Conservation (phyloP, 495 filamentous ascomycete genomes). For the Chlorociboria aeruginascens region DNA sequence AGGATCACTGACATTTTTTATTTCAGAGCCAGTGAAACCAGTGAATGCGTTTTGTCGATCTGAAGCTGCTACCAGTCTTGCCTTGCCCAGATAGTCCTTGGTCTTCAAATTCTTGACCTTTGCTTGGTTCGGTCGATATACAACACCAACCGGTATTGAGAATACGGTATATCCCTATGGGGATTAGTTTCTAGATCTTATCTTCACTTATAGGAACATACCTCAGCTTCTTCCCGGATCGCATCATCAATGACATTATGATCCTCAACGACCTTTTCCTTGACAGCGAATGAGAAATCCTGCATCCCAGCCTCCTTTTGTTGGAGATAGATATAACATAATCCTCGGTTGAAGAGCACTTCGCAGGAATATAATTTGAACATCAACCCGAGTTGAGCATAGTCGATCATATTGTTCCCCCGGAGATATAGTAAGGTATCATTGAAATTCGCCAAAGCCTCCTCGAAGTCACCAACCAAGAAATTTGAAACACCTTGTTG, state of each 20-base stretch:
- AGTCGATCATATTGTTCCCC: constrained; percentile 95
- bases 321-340: constrained; percentile 95
- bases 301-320: constrained; percentile 82
- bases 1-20: constrained; percentile 42
- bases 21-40: constrained; percentile 62
- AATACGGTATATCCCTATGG: constrained; percentile 92
- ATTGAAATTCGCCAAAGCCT: constrained; percentile 97
- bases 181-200: constrained; percentile 4
- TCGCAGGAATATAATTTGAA: constrained; percentile 98
- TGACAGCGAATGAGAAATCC: constrained; percentile 84
- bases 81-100: constrained; percentile 94
- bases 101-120: constrained; percentile 97
- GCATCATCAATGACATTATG: constrained; percentile 98
- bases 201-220: constrained; percentile 29
- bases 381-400: constrained; percentile 88
- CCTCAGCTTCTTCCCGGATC: constrained; percentile 84
- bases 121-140: constrained; percentile 92
- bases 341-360: constrained; percentile 92
- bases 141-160: constrained; percentile 89
- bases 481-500: constrained; percentile 99
- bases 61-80: constrained; percentile 83
- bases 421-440: constrained; percentile 90
- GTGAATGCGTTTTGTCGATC: constrained; percentile 66
- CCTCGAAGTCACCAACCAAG: constrained; percentile 91
- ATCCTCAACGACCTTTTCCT: constrained; percentile 89